These are phyloP conservation scores for Xylaria sp. DNA, from an alignment of 2,329 filamentous ascomycete species.

Conservation along the genomic window DNA sequence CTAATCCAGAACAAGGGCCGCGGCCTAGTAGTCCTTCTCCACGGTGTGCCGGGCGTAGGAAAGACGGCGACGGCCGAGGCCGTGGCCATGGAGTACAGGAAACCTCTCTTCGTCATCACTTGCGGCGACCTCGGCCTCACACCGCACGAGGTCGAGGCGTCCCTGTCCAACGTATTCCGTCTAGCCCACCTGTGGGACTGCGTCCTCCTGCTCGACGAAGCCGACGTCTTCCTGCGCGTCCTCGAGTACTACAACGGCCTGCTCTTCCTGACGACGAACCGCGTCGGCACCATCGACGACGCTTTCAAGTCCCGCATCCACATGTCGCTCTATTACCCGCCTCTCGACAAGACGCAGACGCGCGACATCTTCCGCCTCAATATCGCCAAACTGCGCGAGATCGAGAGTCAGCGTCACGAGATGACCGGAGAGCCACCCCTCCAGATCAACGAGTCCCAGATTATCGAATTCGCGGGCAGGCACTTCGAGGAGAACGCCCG, in stretches of 20 bases:
- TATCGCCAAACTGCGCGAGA: slow-evolving; percentile 53
- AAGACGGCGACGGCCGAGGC: slow-evolving; percentile 62
- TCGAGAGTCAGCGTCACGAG: slow-evolving; percentile 51
- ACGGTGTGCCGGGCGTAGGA: slow-evolving; percentile 61
- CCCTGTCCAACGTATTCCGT: slow-evolving; percentile 57
- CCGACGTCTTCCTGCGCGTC: slow-evolving; percentile 53
- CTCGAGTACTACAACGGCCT: slow-evolving; percentile 56
- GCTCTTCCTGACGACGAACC: slow-evolving; percentile 59
- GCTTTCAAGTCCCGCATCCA: slow-evolving; percentile 58
- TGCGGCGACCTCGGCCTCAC: slow-evolving; percentile 61
- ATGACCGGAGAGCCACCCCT: slow-evolving; percentile 53
- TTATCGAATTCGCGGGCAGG: slow-evolving; percentile 52
- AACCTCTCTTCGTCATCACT: slow-evolving; percentile 61
- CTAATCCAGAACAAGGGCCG: slow-evolving; percentile 59
- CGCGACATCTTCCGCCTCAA: slow-evolving; percentile 57
- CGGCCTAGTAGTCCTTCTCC: slow-evolving; percentile 58
- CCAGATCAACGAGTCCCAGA: slow-evolving; percentile 51
- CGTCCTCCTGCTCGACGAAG: slow-evolving; percentile 48
- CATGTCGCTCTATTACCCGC: slow-evolving; percentile 53
- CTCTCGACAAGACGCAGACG: slow-evolving; percentile 53
- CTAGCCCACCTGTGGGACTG: slow-evolving; percentile 53
- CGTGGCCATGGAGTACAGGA: slow-evolving; percentile 55
- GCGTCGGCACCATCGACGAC: slow-evolving; percentile 57
- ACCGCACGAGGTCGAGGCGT: slow-evolving; percentile 55
- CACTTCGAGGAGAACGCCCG: slow-evolving; percentile 51